Base-by-base conservation (phyloP, 1,284 basidiomycete species). In the Ceratobasidium sp. region DNA sequence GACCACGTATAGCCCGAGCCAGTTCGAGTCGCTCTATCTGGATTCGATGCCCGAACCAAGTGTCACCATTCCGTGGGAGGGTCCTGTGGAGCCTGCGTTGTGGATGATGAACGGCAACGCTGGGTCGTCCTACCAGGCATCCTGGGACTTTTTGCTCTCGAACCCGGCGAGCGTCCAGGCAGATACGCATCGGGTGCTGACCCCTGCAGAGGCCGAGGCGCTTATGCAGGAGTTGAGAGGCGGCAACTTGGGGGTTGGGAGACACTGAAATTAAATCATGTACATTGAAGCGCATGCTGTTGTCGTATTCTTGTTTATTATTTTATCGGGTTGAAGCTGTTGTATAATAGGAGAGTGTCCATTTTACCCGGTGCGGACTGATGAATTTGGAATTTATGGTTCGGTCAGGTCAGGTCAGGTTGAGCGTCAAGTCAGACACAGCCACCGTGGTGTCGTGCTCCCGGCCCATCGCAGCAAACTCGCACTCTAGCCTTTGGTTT, bases 81-180 rank as follows among this genome's bases (percentile, higher is more conserved):
- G 64, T 4, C 50, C 48, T 1, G 50, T 67, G 9, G 64, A 67
- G 50, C 64, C 64, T 53, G 14, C 64, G 48, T 45, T 55, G 36
- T 55, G 64, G 50, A 53, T 43, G 36, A 67, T 67, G 64, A 32
- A 32, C 8, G 39, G 34, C 5, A 65, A 16, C 30, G 32, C 21
- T 30, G 62, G 62, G 8, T 52, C 46, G 46, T 50, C 62, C 30
- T 65, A 52, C 48, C 62, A 65, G 32, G 26, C 30, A 2, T 50
- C 62, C 3, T 65, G 62, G 62, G 62, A 65, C 48, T 65, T 50
- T 53, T 39, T 65, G 30, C 23, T 65, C 30, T 34, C 45, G 16
- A 53, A 53, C 26, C 61, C 62, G 46, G 46, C 46, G 3, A 46
- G 26, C 6, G 30, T 48, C 12, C 46, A 53, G 32, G 36, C 32